Evolutionary conservation across 176 grass and related monocot genomes (phyloP), one percentile per base, ranked within the genome.

Genomic region (Otatea glauca): DNA sequence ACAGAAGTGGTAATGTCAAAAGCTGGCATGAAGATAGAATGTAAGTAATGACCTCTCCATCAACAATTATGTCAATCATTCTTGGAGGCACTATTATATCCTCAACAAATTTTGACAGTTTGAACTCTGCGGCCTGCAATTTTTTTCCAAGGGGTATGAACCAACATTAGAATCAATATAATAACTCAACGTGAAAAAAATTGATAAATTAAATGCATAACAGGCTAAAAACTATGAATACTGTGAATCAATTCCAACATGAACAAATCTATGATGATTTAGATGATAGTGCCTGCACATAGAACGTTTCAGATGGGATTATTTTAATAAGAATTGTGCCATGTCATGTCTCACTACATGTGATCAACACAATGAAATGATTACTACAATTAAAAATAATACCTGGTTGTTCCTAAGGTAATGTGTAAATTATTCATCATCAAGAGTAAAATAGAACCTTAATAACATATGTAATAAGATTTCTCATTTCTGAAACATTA

Each of bases 11-110:
- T 54, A 70, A 76, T 43, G n/a, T 76, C 34, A 24, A 35, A 84
- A 67, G 47, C 11, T 55, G n/a, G 47, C 18, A 67, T 23, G 60
- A 43, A 65, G 21, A 68, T 29, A 43, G 41, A 68, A 60, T 73
- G n/a, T 43, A 72, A 87, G 72, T 77, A 38, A 69, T 70, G 37
- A 98, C 96, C 96, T 95, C 96, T 82, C 93, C 96, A 84, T 98
- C 96, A 83, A 98, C 86, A 92, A 98, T 87, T 83, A 91, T 95
- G 81, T 94, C 93, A 70, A 98, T 89, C 96, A 98, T 98, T 87
- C 91, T 93, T 67, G 96, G 93, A 76, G 96, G 86, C 29, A 98
- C 81, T 83, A 95, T 91, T 78, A 98, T 95, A 84, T 98, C 96
- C 92, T 98, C 96, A 35, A 98, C 96, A 90, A 98, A 98, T 89